Evolutionary conservation across 2,329 filamentous ascomycete genomes (phyloP), one percentile per base, ranked within the genome.

Genomic region (Gnomoniopsis sp.): DNA sequence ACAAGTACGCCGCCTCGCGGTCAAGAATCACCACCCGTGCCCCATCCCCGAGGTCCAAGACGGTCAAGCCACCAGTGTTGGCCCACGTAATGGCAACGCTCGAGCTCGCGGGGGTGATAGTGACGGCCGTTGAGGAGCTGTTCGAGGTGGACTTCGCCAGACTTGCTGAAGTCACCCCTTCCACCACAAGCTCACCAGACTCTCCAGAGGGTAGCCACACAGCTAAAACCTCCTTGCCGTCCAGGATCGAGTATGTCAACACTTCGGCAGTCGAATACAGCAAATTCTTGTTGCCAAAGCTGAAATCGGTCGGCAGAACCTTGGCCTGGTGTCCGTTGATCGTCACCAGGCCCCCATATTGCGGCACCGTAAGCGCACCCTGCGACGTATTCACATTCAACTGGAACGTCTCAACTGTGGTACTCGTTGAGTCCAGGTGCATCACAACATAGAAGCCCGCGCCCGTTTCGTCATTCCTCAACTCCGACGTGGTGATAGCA

Each of bases 321-420:
- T 87, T 87, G 8, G 83, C 80, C 57, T 86, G 81, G 41, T 85
- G 81, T 1, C 85, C 85, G 57, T 86, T 79, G 44, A 88, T 75
- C 6, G 78, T 73, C 48, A 86, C 78, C 0, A 69, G 66, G 0
- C 73, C 74, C 2, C 73, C 76, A 49, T 78, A 73, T 57, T 79
- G 78, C 1, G 85, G 84, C 15, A 88, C 75, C 0, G 77, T 80
- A 10, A 86, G 50, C 6, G 74, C 69, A 1, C 85, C 85, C 17
- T 72, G 72, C 0, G 83, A 85, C 0, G 85, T 87, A 48, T 77
- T 79, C 10, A 86, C 76, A 4, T 76, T 72, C 6, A 88, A 69
- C 49, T 77, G 79, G 70, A 87, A 87, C 0, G 74, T 71, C 55
- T 85, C 82, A 2, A 73, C 69, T 0, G 78, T 79, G 0, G 71